Percentiles rank a stretch among this genome's conserved stretches.
These are phyloP conservation scores for Hyaloscypha finlandica DNA, from an alignment of 495 filamentous ascomycete genomes.

Conservation along the genomic window DNA sequence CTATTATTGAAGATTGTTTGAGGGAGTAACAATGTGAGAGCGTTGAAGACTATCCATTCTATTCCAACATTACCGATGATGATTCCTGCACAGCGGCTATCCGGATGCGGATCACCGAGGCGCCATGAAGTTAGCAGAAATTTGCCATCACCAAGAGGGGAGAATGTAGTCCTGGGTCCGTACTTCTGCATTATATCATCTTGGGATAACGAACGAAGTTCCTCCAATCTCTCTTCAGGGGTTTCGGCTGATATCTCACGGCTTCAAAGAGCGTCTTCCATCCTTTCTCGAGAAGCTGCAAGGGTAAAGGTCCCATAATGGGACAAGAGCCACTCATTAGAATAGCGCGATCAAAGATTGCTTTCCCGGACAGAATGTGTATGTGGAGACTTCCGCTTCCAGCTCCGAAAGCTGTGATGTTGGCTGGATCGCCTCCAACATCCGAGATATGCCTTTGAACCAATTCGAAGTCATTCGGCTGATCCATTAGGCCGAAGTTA, in stretches of 20 bases:
- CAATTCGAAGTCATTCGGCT: constrained; percentile 71
- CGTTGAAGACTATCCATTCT: constrained; percentile 16
- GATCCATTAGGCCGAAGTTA: constrained; percentile 68
- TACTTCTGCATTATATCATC: constrained; percentile 12
- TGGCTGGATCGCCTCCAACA: constrained; percentile 64
- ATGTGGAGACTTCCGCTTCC: constrained; percentile 34
- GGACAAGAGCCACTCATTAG: constrained; percentile 14
- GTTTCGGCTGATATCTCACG: neutral
- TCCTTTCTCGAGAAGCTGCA: constrained; percentile 2
- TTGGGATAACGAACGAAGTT: neutral
- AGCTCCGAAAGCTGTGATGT: constrained; percentile 49
- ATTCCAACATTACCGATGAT: constrained; percentile 14
- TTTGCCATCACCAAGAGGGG: constrained; percentile 9
- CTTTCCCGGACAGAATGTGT: constrained; percentile 14
- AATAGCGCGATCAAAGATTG: constrained; percentile 21
- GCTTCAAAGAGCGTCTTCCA: neutral
- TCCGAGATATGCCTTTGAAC: constrained; percentile 64
- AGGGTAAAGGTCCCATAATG: constrained; percentile 12
- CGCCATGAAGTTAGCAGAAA: constrained; percentile 4
- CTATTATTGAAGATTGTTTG: neutral
- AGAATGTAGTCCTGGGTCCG: neutral
- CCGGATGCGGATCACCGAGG: neutral
- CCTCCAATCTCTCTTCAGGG: constrained; percentile 8
- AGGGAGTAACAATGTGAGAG: neutral
- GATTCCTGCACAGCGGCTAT: constrained; percentile 10